phyloP scores from a whole-genome alignment of 1,284 basidiomycete genomes.

The Volvariella surrecta region DNA sequence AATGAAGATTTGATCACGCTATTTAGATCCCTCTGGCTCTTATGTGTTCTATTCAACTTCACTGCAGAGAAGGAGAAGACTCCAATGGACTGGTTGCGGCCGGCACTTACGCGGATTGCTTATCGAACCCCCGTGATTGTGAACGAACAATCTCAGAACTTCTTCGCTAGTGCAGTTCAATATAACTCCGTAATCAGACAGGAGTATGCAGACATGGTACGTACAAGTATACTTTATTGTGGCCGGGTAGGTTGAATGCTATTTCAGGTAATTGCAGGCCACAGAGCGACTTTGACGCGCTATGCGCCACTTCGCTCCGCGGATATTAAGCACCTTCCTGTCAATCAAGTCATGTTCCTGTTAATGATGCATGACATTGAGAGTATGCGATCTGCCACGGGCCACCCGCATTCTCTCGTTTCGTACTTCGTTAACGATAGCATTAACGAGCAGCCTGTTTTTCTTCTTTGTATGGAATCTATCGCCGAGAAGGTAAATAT shows the following conservation, averaged over 20 bases:
- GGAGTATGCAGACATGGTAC: slow-evolving; percentile 75
- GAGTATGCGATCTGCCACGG: slow-evolving; percentile 75
- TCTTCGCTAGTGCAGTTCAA: slow-evolving; percentile 84
- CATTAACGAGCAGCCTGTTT: slow-evolving; percentile 62
- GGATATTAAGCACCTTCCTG: slow-evolving; percentile 72
- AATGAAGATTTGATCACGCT: slow-evolving; percentile 64
- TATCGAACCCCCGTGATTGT: slow-evolving; percentile 84
- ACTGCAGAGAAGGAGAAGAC: slow-evolving; percentile 42
- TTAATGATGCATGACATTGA: slow-evolving; percentile 88
- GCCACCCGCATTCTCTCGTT: slow-evolving; percentile 76
- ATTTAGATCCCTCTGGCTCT: slow-evolving; percentile 94
- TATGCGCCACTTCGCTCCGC: slow-evolving; percentile 64
- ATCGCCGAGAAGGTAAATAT: slow-evolving; percentile 74
- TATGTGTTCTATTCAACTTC: slow-evolving; percentile 82
- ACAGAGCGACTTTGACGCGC: slow-evolving; percentile 55
- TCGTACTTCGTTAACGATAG: slow-evolving; percentile 89
- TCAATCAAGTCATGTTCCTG: slow-evolving; percentile 84
- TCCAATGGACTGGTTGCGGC: slow-evolving; percentile 70
- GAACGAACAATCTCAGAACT: slow-evolving; percentile 77
- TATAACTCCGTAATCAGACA: slow-evolving; percentile 91
- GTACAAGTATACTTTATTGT: slow-evolving; percentile 14
- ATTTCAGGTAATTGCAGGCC: slow-evolving; percentile 55
- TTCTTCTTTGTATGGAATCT: slow-evolving; percentile 75
- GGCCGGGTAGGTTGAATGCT: slow-evolving; percentile 4
- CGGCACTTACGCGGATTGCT: slow-evolving; percentile 77